These are phyloP conservation scores for Thalassiosira hispida DNA, from an alignment of 352 stramenopile genomes.

Conservation along the genomic window DNA sequence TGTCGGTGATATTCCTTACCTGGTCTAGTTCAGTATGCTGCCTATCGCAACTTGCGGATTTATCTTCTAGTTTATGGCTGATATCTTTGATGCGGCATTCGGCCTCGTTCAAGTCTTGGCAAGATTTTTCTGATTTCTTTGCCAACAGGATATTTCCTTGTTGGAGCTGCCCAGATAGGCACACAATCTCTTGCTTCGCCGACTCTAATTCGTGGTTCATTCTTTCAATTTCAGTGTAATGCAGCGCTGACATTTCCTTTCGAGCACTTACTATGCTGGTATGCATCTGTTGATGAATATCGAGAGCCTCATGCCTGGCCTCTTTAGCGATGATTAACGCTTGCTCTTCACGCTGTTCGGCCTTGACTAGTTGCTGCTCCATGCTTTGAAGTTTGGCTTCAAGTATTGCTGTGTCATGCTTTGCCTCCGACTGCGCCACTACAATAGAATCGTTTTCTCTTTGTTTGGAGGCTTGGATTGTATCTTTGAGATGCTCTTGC, in stretches of 20 bases:
- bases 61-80: constrained; percentile 19
- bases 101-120: constrained; percentile 6
- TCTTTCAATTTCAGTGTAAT: constrained; percentile 41
- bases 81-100: constrained; percentile 22
- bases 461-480: constrained; percentile 13
- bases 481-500: constrained; percentile 22
- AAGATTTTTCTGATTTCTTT: constrained; percentile 21
- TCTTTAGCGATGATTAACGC: constrained; percentile 20
- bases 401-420: constrained; percentile 25
- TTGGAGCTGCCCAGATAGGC: too few species aligned
- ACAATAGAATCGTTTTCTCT: constrained; percentile 29
- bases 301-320: constrained; percentile 23
- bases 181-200: constrained; percentile 1
- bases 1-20: constrained; percentile 23
- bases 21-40: constrained; percentile 29
- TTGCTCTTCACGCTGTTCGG: constrained; percentile 44
- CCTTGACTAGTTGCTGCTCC: constrained; percentile 22
- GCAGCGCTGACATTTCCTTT: constrained; percentile 15
- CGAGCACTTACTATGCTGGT: constrained; percentile 21
- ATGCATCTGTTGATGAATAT: constrained; percentile 29
- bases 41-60: constrained; percentile 5
- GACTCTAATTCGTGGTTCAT: constrained; percentile 27
- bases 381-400: constrained; percentile 40
- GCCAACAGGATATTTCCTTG: constrained; percentile 20
- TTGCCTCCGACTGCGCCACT: constrained; percentile 20